Percentiles rank a stretch among this genome's conserved stretches.
phyloP scores from a whole-genome alignment of 2,329 filamentous ascomycete species.

The Fusarium subglutinans region DNA sequence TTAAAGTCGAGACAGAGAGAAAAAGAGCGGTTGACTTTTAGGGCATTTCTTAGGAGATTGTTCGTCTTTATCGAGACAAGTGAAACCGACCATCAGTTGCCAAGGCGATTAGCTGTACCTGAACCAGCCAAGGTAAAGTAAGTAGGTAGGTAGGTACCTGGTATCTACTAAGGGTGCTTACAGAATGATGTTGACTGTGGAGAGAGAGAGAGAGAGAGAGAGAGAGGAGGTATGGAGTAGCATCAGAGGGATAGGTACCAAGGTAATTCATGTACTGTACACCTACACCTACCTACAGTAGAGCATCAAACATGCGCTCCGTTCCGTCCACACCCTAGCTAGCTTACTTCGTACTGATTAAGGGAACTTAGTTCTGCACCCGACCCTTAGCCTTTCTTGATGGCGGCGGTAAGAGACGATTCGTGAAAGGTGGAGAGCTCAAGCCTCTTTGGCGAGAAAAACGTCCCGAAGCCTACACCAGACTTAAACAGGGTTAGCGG shows the following conservation, averaged over 20 bases:
- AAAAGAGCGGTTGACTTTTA: slow-evolving; percentile 7
- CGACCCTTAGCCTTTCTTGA: slow-evolving; percentile 32
- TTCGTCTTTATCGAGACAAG: not conserved
- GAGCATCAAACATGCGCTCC: not conserved
- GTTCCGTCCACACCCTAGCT: slow-evolving; percentile 10
- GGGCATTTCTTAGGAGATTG: slow-evolving; percentile 18
- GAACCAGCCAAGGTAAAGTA: not conserved
- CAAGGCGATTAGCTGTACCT: not conserved
- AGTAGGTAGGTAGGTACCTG: not conserved
- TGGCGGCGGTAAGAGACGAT: slow-evolving; percentile 51
- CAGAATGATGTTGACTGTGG: not conserved
- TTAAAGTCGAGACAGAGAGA: slow-evolving; percentile 34
- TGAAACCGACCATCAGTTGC: not conserved
- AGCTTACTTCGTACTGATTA: slow-evolving; percentile 1
- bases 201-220: not conserved
- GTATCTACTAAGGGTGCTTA: not conserved
- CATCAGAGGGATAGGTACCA: not conserved
- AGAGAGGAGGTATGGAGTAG: not conserved
- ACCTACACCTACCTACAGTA: not conserved
- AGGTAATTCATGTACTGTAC: not conserved
- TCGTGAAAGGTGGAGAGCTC: slow-evolving; percentile 50
- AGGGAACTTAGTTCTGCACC: slow-evolving; percentile 6
- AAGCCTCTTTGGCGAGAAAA: slow-evolving; percentile 37
- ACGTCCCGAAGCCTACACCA: slow-evolving; percentile 35
- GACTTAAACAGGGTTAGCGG: slow-evolving; percentile 18